Percentiles rank a stretch among this genome's conserved stretches.
Conservation (phyloP, 108 stramenopile genomes). For the Cyclostephanos invisitatus region DNA sequence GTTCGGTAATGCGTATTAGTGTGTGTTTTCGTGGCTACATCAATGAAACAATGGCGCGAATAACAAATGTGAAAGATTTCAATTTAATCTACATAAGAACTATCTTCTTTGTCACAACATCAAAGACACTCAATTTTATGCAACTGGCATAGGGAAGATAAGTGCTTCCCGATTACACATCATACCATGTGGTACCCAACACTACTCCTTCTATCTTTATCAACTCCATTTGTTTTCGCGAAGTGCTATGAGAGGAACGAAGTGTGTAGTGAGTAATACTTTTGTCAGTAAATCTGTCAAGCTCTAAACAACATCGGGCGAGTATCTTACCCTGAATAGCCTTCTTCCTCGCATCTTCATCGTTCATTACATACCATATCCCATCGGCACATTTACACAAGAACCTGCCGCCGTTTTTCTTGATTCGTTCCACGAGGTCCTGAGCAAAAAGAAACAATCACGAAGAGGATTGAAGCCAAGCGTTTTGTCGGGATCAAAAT, state of each 20-base stretch:
- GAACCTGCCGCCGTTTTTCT: conserved; percentile 7
- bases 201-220: background rate
- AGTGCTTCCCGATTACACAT: background rate
- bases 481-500: background rate
- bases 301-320: too few relatives aligned
- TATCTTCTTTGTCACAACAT: too few relatives aligned
- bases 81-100: background rate
- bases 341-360: conserved; percentile 9
- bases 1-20: background rate
- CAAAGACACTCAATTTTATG: too few relatives aligned
- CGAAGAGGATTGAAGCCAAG: background rate
- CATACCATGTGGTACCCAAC: background rate
- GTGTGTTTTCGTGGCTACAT: conserved; percentile 16
- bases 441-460: background rate
- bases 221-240: conserved; percentile 13
- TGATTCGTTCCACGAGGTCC: conserved; percentile 6
- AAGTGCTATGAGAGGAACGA: background rate
- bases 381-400: background rate
- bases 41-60: conserved; percentile 26
- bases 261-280: too few relatives aligned
- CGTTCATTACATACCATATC: background rate
- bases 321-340: conserved; percentile 1
- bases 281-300: too few relatives aligned
- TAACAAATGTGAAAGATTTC: background rate
- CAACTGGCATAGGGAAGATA: too few relatives aligned